Base-by-base conservation (phyloP, 495 filamentous ascomycete species). In the Xylaria venustula region DNA sequence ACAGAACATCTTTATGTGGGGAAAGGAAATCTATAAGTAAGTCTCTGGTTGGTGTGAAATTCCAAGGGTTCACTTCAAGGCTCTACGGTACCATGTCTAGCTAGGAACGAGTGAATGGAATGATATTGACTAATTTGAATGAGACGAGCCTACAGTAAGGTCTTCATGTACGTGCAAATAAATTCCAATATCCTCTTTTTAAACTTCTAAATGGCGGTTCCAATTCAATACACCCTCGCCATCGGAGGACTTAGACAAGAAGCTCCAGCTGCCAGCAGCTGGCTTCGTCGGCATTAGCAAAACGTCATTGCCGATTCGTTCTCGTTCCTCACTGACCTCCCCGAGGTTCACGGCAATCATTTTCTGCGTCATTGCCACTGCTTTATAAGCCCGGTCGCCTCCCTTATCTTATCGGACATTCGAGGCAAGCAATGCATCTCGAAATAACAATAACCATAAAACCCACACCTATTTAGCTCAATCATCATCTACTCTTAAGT, bases 361-460 rank as follows among this genome's bases (percentile, higher is more conserved):
- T 54, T 54, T 9, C n/a, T 61, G 58, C 58, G 58, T 61, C 58
- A 61, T 61, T 32, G 58, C 50, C 50, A 53, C 48, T 46, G 58
- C 48, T 60, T 60, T 60, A 50, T 60, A 52, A 60, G 47, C 58
- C 8, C 19, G 3, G 32, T 19, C 20, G 17, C 22, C 32, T 23
- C 19, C 30, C 32, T 54, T 61, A 53, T 54, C 56, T 59, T 59
- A 59, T 59, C 56, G 23, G 23, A 44, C 53, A 5, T 20, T 26
- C 6, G 9, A 37, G 19, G 32, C 52, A 20, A 55, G 45, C 40
- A 45, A 55, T 41, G 41, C 17, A 37, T 52, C 51, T 41, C 22
- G 11, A 26, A 19, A 44, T n/a, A n/a, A n/a, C n/a, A n/a, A n/a
- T n/a, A n/a, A n/a, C n/a, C n/a, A n/a, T n/a, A n/a, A n/a, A n/a